Conservation (phyloP, 306 rosid genomes). For the Fragaria nilgerrensis region DNA sequence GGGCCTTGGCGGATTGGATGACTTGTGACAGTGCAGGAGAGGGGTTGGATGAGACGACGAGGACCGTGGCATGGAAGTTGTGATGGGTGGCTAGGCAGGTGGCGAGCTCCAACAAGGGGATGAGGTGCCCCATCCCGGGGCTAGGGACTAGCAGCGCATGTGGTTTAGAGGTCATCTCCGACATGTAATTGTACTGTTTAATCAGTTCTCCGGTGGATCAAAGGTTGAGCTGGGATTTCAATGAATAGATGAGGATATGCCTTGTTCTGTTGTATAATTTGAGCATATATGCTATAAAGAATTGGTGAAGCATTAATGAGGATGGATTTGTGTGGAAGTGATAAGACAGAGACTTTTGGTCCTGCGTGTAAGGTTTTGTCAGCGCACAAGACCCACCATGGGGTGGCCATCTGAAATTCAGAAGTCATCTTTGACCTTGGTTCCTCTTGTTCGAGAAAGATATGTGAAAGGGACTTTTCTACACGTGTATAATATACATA, state of each 20-base stretch:
- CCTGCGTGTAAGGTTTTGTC: neutral
- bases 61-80: neutral
- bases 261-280: too few relatives aligned
- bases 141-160: neutral
- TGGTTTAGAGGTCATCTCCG: neutral
- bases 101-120: slow-evolving; percentile 3
- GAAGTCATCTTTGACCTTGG: neutral
- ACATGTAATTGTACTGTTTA: neutral
- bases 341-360: neutral
- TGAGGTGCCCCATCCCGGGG: slow-evolving; percentile 8
- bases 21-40: neutral
- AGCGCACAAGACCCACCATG: neutral
- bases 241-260: neutral
- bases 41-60: neutral
- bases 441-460: neutral
- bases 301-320: too few relatives aligned
- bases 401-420: neutral
- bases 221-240: neutral
- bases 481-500: too few relatives aligned
- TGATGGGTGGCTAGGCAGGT: slow-evolving; percentile 2
- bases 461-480: neutral
- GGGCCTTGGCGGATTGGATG: slow-evolving; percentile 7
- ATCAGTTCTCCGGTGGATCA: neutral
- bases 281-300: neutral
- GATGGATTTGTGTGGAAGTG: neutral